Conservation (phyloP, 345 rosid genomes). For the Reutealis trisperma region DNA sequence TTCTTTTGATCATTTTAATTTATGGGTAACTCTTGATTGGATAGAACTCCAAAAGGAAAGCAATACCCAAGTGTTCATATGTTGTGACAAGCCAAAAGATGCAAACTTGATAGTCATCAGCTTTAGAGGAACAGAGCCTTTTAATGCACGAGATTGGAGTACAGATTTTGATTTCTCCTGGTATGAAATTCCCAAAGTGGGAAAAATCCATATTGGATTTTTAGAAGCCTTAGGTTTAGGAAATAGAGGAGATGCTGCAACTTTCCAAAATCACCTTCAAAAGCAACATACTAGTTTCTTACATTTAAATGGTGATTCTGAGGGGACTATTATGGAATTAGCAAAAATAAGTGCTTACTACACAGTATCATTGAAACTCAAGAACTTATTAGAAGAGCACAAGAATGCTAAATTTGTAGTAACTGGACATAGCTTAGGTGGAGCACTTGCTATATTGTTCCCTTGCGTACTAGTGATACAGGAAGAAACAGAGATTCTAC, state of each 20-base stretch:
- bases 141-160: conserved; percentile 79
- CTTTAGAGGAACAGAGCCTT: conserved; percentile 89
- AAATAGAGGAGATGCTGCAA: conserved; percentile 43
- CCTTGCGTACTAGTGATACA: conserved; percentile 60
- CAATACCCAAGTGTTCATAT: conserved; percentile 73
- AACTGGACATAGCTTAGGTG: conserved; percentile 86
- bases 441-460: conserved; percentile 75
- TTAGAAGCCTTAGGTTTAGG: conserved; percentile 87
- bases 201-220: conserved; percentile 82
- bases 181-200: conserved; percentile 72
- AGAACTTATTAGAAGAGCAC: conserved; percentile 60
- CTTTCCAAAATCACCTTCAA: conserved; percentile 48
- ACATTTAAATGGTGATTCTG: conserved; percentile 4
- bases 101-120: conserved; percentile 72
- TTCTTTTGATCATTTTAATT: too few relatives aligned
- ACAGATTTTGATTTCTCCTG: conserved; percentile 86
- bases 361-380: conserved; percentile 49
- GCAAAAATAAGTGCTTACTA: conserved; percentile 58
- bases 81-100: conserved; percentile 71
- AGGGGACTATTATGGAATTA: conserved; percentile 29
- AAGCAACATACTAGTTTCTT: conserved; percentile 13
- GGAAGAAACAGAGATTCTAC: conserved; percentile 57
- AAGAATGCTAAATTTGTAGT: conserved; percentile 65
- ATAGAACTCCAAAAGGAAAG: conserved; percentile 36
- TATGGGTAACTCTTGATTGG: too few relatives aligned